Base-by-base conservation (phyloP, 1,284 basidiomycete species). In the Microbotryum lychnidis-dioicae region DNA sequence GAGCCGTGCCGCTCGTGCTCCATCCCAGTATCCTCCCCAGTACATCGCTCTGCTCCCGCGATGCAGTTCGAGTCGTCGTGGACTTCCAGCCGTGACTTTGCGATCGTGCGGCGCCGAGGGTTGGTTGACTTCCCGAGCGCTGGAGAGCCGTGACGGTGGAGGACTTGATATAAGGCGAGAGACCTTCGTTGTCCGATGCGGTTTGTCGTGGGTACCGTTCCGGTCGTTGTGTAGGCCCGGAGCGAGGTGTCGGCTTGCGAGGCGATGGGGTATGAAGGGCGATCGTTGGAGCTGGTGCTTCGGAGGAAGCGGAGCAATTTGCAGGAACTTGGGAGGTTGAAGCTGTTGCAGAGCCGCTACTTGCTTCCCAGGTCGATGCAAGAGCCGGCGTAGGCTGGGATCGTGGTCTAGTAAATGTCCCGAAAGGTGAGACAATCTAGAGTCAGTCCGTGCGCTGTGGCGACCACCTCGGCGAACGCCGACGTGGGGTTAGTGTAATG, bases 21-120 rank as follows among this genome's bases (percentile, higher is more conserved):
- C 72, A 72, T 2, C 72, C 72, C 1, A 73, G 50, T 2, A 73
- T 66, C 25, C 67, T 58, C 1, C 72, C 71, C 8, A 73, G 64
- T 2, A 73, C 67, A 55, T 73, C 72, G 0, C 63, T 70, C 63
- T 6, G 46, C 20, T 20, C 27, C 33, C 33, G 37, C 46, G 51
- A 47, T n/a, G 47, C 27, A 51, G 58, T 20, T 31, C 42, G 45
- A 46, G 45, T 52, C 37, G 63, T 27, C 9, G 33, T 56, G 47
- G 44, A 54, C 5, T 31, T 42, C 16, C 4, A 58, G 55, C 37
- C 53, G 42, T 33, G 29, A 14, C 37, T 42, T 45, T 4, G 42
- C 53, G 46, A 25, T 12, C 6, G 50, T 44, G 27, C 56, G 25
- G 21, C 44, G 6, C n/a, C 46, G 56, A 31, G 45, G 44, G 44